Percentiles rank a stretch among this genome's conserved stretches.
Evolutionary conservation across 2,329 filamentous ascomycete species (phyloP).

Genomic region (Cladosporium oxysporum): DNA sequence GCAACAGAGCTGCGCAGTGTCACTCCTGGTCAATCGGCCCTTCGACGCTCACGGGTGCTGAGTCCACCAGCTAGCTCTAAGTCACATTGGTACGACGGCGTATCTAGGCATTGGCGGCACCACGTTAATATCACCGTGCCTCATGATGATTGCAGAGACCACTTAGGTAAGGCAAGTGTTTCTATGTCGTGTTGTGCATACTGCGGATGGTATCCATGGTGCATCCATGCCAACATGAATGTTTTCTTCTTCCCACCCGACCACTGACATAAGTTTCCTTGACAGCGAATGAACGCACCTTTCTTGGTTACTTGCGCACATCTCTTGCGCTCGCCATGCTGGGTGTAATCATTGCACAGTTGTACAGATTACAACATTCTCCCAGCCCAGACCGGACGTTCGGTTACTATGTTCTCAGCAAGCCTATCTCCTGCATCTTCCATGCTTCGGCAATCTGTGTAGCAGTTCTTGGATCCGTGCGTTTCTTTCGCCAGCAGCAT

Average conservation of each 20-base stretch:
- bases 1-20: conserved; percentile 36
- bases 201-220: background rate
- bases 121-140: conserved; percentile 55
- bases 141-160: conserved; percentile 54
- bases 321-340: conserved; percentile 68
- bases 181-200: conserved; percentile 8
- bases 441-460: conserved; percentile 53
- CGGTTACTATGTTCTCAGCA: conserved; percentile 62
- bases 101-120: conserved; percentile 50
- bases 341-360: conserved; percentile 66
- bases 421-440: conserved; percentile 57
- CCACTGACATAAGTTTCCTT: conserved; percentile 1
- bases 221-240: background rate
- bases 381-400: conserved; percentile 48
- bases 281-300: conserved; percentile 72
- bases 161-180: conserved; percentile 51
- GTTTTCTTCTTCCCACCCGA: background rate
- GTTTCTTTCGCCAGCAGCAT: conserved; percentile 63
- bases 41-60: conserved; percentile 6
- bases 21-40: conserved; percentile 9
- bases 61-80: conserved; percentile 8
- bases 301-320: conserved; percentile 71
- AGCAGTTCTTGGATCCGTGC: conserved; percentile 55
- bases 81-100: conserved; percentile 39
- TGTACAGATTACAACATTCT: conserved; percentile 63